Evolutionary conservation across 2,329 filamentous ascomycete genomes (phyloP).

Genomic region (Aureobasidium sp.): DNA sequence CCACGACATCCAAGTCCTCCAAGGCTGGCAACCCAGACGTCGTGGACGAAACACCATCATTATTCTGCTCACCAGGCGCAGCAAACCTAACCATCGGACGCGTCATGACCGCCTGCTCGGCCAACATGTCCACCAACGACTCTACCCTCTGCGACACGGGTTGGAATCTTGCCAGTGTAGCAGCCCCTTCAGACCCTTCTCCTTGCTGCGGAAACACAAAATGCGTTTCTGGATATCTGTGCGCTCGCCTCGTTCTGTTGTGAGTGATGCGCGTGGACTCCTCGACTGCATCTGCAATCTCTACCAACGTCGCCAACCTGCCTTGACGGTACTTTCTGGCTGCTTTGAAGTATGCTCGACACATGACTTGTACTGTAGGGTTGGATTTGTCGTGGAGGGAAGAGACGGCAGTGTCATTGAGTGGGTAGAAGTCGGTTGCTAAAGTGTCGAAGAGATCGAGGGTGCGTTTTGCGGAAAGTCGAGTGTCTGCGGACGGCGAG

Average conservation of each 20-base stretch:
- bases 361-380: neutral
- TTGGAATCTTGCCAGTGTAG: neutral
- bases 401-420: neutral
- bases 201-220: neutral
- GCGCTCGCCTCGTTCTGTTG: too few relatives aligned
- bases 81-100: neutral
- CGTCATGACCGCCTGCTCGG: neutral
- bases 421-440: slow-evolving; percentile 14
- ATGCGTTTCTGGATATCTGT: neutral
- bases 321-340: neutral
- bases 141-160: slow-evolving; percentile 7
- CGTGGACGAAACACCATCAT: slow-evolving; percentile 15
- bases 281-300: neutral
- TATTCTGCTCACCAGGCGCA: neutral
- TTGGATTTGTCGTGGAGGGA: neutral
- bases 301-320: neutral
- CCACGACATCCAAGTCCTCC: slow-evolving; percentile 18
- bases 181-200: neutral
- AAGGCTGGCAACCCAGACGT: slow-evolving; percentile 29
- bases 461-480: slow-evolving; percentile 21
- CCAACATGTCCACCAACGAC: slow-evolving; percentile 1
- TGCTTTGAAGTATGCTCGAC: neutral
- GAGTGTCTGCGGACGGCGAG: slow-evolving; percentile 30
- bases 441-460: slow-evolving; percentile 21
- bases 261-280: neutral